Base-by-base conservation (phyloP, 2,329 filamentous ascomycete genomes). In the Paecilomyces formosus region DNA sequence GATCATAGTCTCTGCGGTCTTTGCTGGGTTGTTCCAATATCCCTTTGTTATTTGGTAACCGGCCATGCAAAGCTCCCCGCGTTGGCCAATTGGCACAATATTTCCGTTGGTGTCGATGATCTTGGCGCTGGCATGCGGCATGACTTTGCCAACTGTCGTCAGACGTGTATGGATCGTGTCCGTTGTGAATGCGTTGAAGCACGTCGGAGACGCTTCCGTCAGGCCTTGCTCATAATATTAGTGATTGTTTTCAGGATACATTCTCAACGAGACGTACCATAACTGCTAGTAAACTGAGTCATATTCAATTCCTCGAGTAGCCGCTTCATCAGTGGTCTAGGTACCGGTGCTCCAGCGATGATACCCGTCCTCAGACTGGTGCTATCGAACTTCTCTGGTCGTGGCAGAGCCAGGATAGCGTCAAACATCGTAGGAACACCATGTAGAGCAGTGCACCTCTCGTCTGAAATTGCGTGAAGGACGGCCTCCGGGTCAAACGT, bases 351-450 rank as follows among this genome's bases (percentile, higher is more conserved):
- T 0, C 92, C 93, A 0, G 92, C 89, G 2, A 88, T 90, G 64
- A 97, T 95, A 24, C 92, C 93, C 24, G 92, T 96, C 45, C 86
- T 80, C 3, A 97, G 79, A 61, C 83, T 68, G 51, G 82, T 71
- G 65, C 87, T 85, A 1, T 83, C 83, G 6, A 77, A 63, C 12
- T 64, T 66, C 7, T 76, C 75, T 30, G 79, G 73, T 15, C 83
- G 79, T 12, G 96, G 80, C 0, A 90, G 81, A 64, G 96, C 91
- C 3, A 97, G 81, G 66, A 93, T 86, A 7, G 90, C 85, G 12
- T 86, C 81, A 65, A 94, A 92, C 93, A 97, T 97, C 58, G 92
- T 97, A 2, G 90, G 85, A 0, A 97, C 92, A 58, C 92, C 92
- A 70, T 95, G 92, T 0, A 96, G 81, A 0, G 81, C 85, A 0